Evolutionary conservation across 116 monocot genomes (phyloP), one percentile per base, ranked within the genome.

Genomic region (Dioscorea cayenensis): DNA sequence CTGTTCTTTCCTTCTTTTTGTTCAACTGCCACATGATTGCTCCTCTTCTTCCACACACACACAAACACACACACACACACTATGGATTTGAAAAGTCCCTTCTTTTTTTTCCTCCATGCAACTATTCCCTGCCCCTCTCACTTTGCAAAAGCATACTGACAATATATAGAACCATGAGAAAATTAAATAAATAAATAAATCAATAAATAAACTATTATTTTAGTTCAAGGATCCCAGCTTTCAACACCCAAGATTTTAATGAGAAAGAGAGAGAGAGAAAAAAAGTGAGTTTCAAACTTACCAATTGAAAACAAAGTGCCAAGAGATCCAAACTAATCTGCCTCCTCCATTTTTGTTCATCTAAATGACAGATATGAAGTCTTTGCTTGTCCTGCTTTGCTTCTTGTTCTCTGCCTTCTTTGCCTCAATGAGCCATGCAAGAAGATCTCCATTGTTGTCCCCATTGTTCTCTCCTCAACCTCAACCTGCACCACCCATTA

Each of bases 371-470:
- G 77, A 21, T 28, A 70, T 72, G 60, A 70, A 60, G 22, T 25
- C 58, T 32, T 20, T 36, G 19, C 58, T 25, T 36, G 21, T 29
- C 9, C 36, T 70, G 28, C 36, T 36, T 63, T 28, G n/a, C 71
- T 49, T 60, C 64, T 18, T 58, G 36, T 60, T 67, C 60, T 69
- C 63, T 78, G 13, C 65, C 48, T 36, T 81, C 35, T 69, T 77
- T 2, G 19, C 65, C 29, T 27, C 27, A 67, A 7, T 79, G n/a
- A 59, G 51, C 27, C 55, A 77, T 84, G 84, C 67, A 23, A 77
- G 84, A 68, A 49, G 36, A 60, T 59, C 72, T 4, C 71, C 76
- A 21, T 35, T 63, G 60, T 52, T 69, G 28, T 59, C 78, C 16
- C 81, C 71, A 19, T 22, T 14, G 18, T 8, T 38, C 60, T 72